phyloP scores from a whole-genome alignment of 2,329 filamentous ascomycete species.

The Sordariomycetes sp. region DNA sequence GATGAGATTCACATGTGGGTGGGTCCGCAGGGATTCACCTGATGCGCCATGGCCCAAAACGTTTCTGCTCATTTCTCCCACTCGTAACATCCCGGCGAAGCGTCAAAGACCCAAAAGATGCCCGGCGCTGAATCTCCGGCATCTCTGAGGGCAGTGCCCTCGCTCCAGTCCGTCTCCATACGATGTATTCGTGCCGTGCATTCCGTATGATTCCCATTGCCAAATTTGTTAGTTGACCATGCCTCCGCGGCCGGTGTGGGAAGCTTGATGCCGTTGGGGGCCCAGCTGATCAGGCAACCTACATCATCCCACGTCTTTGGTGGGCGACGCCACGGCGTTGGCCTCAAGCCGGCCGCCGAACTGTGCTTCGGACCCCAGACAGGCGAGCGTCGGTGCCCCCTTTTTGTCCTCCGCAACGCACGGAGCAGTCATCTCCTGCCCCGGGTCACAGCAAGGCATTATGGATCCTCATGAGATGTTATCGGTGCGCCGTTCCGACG shows the following conservation, averaged over 20 bases:
- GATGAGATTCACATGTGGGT: not conserved
- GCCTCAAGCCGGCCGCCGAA: not conserved
- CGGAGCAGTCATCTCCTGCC: no score
- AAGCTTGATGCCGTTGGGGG: not conserved
- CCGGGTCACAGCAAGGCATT: no score
- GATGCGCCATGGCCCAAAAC: slow-evolving; percentile 1
- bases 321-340: not conserved
- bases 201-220: not conserved
- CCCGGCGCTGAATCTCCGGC: not conserved
- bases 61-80: slow-evolving; percentile 1
- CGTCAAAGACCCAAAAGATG: not conserved
- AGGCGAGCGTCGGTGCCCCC: not conserved
- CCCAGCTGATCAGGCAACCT: not conserved
- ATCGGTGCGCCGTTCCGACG: no score
- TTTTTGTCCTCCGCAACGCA: no score
- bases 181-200: not conserved
- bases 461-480: no score
- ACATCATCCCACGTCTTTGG: not conserved
- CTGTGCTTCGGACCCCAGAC: not conserved
- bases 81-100: not conserved
- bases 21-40: not conserved
- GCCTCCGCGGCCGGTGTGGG: no score
- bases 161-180: not conserved
- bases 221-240: no score
- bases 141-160: not conserved